Evolutionary conservation across 768 basidiomycete genomes (phyloP), one percentile per base, ranked within the genome.

Genomic region (Suillus placidus): DNA sequence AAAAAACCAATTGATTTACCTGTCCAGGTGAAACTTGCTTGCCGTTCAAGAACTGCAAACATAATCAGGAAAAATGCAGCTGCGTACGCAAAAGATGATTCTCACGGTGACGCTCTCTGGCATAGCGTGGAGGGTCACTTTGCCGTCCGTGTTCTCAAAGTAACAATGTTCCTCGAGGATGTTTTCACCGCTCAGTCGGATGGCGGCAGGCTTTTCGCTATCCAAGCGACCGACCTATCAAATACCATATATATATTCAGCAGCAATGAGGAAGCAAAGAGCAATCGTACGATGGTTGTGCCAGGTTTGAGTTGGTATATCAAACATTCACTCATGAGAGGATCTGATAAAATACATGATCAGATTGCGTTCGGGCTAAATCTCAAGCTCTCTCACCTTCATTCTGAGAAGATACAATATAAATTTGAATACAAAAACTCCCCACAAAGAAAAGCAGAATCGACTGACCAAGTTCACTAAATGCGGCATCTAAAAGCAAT

Each of bases 241-340:
- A 49, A 37, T 26, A 13, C 14, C 23, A 51, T 20, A 13, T 18
- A 18, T 32, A 40, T 20, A 32, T 32, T 78, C 47, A 76, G 67
- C n/a, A 47, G 45, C 61, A 43, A 60, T 57, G 40, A 43, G 49
- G 60, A 63, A 37, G 55, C 64, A 51, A 52, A 61, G 40, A 63
- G 43, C 32, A 30, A 51, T 80, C 85, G 63, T 76, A 88, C 93
- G 72, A 90, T 83, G 5, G 94, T 95, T 71, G 83, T 85, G 20
- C 95, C 95, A 9, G 82, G 86, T 75, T 97, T 97, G 71, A 98
- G 84, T 74, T 97, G 95, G 75, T 99, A 93, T 71, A 94, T 91
- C 72, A 95, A 80, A 79, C 94, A 96, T 81, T 97, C 95, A 74
- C 93, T 94, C 95, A 97, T 97, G 60, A 97, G 84, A 60, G 95